These are phyloP conservation scores for Dalbergia oliveri DNA, from an alignment of 306 rosid species.

Conservation along the genomic window DNA sequence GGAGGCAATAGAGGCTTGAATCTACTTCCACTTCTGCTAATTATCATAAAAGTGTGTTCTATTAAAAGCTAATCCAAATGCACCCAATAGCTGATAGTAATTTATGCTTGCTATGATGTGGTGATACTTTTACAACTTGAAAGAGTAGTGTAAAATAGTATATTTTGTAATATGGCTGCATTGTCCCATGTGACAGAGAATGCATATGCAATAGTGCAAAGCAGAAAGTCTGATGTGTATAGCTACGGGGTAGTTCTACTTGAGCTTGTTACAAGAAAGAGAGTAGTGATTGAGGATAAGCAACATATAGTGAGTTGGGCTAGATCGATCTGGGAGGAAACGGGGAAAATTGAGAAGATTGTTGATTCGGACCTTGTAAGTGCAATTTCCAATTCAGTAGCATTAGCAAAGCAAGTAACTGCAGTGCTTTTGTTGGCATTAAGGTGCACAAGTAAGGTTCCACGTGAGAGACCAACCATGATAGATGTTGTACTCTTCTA, in stretches of 20 bases:
- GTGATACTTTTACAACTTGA: neutral
- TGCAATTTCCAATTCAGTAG: conserved; percentile 40
- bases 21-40: no score
- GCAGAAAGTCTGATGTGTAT: conserved; percentile 67
- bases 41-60: no score
- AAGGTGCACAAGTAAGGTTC: conserved; percentile 57
- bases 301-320: conserved; percentile 56
- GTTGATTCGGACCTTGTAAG: conserved; percentile 57
- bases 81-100: neutral
- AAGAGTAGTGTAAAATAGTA: neutral
- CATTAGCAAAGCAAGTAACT: conserved; percentile 48
- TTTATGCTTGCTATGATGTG: neutral
- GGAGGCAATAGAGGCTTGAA: no score
- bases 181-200: conserved; percentile 51
- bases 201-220: conserved; percentile 47
- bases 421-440: conserved; percentile 53
- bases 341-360: conserved; percentile 41
- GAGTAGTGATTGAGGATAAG: conserved; percentile 51
- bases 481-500: conserved; percentile 44
- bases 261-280: conserved; percentile 69
- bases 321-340: conserved; percentile 50
- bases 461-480: conserved; percentile 59
- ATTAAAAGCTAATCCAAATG: no score
- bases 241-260: conserved; percentile 72
- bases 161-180: neutral